Evolutionary conservation across 371 early-diverging fungal species (phyloP).

Genomic region (Zopfochytrium polystomum): DNA sequence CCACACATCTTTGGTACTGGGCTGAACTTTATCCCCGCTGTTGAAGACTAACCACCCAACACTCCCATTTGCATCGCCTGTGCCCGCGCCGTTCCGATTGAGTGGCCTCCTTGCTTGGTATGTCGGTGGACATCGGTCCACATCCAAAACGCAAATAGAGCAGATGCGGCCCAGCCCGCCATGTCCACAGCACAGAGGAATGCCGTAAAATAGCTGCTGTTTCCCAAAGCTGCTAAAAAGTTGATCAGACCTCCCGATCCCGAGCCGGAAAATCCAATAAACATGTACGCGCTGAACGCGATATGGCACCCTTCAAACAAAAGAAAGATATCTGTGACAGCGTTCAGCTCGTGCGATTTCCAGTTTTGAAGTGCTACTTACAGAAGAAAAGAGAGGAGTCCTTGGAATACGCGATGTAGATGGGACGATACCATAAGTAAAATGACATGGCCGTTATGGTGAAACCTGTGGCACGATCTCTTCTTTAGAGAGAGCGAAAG

Average conservation of each 20-base stretch:
- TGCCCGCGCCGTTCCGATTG: slow-evolving; percentile 75
- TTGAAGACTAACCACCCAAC: slow-evolving; percentile 14
- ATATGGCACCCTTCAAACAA: slow-evolving; percentile 84
- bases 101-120: slow-evolving; percentile 77
- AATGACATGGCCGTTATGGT: slow-evolving; percentile 75
- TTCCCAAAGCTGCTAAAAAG: too few relatives aligned
- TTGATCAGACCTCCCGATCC: too few relatives aligned
- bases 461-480: too few relatives aligned
- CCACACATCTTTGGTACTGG: too few relatives aligned
- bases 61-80: slow-evolving; percentile 59
- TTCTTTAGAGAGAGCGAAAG: too few relatives aligned
- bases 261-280: too few relatives aligned
- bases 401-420: slow-evolving; percentile 86
- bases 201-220: too few relatives aligned
- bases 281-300: too few relatives aligned
- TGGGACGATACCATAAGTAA: slow-evolving; percentile 85
- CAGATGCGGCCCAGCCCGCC: slow-evolving; percentile 66
- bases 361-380: slow-evolving; percentile 37
- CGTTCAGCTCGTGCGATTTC: slow-evolving; percentile 3
- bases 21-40: too few relatives aligned
- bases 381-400: slow-evolving; percentile 82
- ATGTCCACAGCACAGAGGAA: too few relatives aligned
- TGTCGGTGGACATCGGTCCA: slow-evolving; percentile 69
- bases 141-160: slow-evolving; percentile 53
- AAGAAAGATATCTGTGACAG: slow-evolving; percentile 58